phyloP scores from a whole-genome alignment of 208 protist genomes.

The Leishmania turanica region DNA sequence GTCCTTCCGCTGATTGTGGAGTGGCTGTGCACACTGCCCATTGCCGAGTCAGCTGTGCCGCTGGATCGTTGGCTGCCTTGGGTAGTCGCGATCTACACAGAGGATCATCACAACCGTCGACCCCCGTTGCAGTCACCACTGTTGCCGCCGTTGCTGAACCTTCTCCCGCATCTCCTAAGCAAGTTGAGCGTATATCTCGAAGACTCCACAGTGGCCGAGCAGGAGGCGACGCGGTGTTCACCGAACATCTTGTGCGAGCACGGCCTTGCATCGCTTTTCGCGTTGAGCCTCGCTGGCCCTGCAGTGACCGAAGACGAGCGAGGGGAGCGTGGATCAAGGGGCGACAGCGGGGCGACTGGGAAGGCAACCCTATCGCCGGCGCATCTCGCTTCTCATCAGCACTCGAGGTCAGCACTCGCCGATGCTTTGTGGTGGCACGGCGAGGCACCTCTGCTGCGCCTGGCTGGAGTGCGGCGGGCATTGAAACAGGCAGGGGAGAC shows the following conservation, averaged over 20 bases:
- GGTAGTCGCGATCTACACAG: constrained; percentile 27
- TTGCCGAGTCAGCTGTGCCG: constrained; percentile 19
- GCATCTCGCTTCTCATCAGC: neutral
- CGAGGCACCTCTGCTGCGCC: constrained; percentile 37
- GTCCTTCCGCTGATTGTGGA: constrained; percentile 57
- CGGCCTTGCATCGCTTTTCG: constrained; percentile 10
- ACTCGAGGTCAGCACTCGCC: constrained; percentile 13
- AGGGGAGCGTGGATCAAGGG: neutral
- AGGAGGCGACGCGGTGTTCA: neutral
- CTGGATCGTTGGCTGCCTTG: constrained; percentile 44
- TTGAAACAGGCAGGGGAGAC: neutral
- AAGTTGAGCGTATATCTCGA: constrained; percentile 14
- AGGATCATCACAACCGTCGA: neutral
- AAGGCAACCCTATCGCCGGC: neutral
- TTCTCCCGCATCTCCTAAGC: constrained; percentile 32
- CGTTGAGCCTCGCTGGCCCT: neutral
- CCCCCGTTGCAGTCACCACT: neutral
- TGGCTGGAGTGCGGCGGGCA: constrained; percentile 35
- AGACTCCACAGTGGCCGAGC: neutral
- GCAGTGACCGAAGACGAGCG: neutral
- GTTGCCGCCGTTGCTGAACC: constrained; percentile 24
- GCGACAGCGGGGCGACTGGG: neutral
- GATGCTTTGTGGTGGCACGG: constrained; percentile 53
- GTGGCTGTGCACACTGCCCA: constrained; percentile 59
- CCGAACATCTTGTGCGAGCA: constrained; percentile 2